A percentile compares a stretch with the other conserved stretches of the same genome.
phyloP scores from a whole-genome alignment of 73 alveolate species.

The Paramecium tetraurelia region DNA sequence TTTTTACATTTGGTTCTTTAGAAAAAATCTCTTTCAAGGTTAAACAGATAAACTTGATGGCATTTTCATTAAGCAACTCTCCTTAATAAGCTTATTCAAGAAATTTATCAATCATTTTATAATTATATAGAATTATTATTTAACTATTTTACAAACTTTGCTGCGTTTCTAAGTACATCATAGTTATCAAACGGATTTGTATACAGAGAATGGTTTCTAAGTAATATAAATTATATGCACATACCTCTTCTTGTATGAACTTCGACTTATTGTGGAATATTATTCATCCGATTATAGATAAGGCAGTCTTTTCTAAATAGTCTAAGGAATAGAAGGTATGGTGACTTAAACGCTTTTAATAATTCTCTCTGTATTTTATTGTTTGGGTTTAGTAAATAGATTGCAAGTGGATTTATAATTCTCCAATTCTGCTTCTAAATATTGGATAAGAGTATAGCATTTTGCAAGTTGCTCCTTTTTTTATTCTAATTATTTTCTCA shows the following conservation, averaged over 20 bases:
- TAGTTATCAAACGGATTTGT: slow-evolving; percentile 18
- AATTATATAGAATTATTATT: not conserved
- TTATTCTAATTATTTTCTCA: not conserved
- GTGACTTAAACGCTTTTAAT: not conserved
- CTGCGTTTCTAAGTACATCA: not conserved
- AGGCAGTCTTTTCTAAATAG: not conserved
- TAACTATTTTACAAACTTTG: not conserved
- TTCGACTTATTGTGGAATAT: not conserved
- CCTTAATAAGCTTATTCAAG: slow-evolving; percentile 80
- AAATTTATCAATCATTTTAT: slow-evolving; percentile 68
- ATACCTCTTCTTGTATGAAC: not conserved
- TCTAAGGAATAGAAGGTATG: not conserved
- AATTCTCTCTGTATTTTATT: not conserved
- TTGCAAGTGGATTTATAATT: slow-evolving; percentile 9
- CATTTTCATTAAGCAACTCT: slow-evolving; percentile 72
- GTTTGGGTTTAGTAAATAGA: not conserved
- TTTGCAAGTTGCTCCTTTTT: not conserved
- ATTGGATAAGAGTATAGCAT: not conserved
- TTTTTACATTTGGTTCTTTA: slow-evolving; percentile 78
- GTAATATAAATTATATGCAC: not conserved
- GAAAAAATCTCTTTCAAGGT: slow-evolving; percentile 73
- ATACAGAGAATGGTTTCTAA: slow-evolving; percentile 9
- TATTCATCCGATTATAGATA: not conserved
- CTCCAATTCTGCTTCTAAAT: not conserved
- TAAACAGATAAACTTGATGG: slow-evolving; percentile 73